These are phyloP conservation scores for Peziza echinospora DNA, from an alignment of 495 filamentous ascomycete species.

Conservation along the genomic window DNA sequence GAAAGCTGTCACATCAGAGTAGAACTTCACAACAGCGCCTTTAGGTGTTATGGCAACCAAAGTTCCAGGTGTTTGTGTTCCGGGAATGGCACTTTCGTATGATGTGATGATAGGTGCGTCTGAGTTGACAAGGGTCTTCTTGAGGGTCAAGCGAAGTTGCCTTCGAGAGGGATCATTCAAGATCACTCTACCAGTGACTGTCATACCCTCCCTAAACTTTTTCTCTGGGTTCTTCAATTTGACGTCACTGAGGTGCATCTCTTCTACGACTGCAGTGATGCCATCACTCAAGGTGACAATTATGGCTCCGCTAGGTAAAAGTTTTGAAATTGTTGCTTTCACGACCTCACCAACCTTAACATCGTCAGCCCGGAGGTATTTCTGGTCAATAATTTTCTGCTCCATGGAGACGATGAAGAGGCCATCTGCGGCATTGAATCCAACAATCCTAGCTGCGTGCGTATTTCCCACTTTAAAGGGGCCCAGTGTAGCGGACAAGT, in stretches of 20 bases:
- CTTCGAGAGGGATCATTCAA: conserved; percentile 55
- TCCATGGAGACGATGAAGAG: conserved; percentile 72
- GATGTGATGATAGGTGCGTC: conserved; percentile 52
- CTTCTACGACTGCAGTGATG: conserved; percentile 66
- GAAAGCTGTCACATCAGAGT: conserved; percentile 58
- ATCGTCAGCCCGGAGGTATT: conserved; percentile 77
- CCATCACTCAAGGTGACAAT: conserved; percentile 67
- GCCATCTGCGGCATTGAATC: conserved; percentile 71
- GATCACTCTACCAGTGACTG: conserved; percentile 63
- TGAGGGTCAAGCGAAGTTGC: conserved; percentile 69
- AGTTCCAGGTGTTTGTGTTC: conserved; percentile 59
- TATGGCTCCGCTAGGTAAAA: conserved; percentile 39
- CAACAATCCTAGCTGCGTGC: conserved; percentile 62
- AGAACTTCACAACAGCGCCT: conserved; percentile 87
- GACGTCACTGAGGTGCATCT: conserved; percentile 72
- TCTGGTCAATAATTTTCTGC: conserved; percentile 57
- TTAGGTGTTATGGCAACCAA: conserved; percentile 52
- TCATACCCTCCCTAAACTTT: conserved; percentile 75
- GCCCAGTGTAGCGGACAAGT: conserved; percentile 49
- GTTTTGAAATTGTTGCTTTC: conserved; percentile 63
- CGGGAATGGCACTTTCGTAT: conserved; percentile 45
- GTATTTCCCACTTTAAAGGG: conserved; percentile 51
- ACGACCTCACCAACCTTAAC: conserved; percentile 60
- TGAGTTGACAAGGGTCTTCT: conserved; percentile 83
- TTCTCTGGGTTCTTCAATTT: conserved; percentile 79